Percentiles rank a stretch among this genome's conserved stretches.
Evolutionary conservation across 2,329 filamentous ascomycete species (phyloP).

Genomic region (Aureobasidium pullulans): DNA sequence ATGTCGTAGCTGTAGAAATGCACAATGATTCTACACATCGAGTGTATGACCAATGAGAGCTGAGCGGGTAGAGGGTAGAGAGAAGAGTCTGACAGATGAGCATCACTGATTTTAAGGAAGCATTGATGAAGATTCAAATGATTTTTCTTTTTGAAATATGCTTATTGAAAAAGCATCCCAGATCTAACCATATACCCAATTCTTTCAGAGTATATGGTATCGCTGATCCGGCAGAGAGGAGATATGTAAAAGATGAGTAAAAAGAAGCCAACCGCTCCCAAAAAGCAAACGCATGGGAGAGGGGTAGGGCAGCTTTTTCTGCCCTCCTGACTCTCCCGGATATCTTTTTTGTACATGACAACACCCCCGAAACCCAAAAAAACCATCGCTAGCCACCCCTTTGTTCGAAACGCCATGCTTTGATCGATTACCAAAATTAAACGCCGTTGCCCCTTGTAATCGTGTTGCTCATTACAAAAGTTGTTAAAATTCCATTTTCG

Average conservation of each 20-base stretch:
- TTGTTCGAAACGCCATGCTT: neutral
- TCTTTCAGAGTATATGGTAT: constrained; percentile 7
- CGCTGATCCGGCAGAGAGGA: constrained; percentile 5
- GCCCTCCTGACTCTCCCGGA: constrained; percentile 1
- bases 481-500: neutral
- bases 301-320: neutral
- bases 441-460: neutral
- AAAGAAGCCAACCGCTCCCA: neutral
- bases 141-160: neutral
- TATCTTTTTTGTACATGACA: constrained; percentile 6
- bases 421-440: neutral
- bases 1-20: no score
- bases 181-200: constrained; percentile 7
- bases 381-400: neutral
- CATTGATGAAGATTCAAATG: neutral
- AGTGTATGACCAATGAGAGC: no score
- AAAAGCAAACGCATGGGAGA: constrained; percentile 4
- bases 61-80: no score
- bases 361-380: neutral
- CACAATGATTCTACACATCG: no score
- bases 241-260: neutral
- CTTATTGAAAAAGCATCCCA: neutral
- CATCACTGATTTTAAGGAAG: no score
- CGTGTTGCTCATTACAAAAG: neutral
- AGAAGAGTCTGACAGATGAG: no score